These are phyloP conservation scores for Kwoniella botswanensis DNA, from an alignment of 768 basidiomycete species.

Conservation along the genomic window DNA sequence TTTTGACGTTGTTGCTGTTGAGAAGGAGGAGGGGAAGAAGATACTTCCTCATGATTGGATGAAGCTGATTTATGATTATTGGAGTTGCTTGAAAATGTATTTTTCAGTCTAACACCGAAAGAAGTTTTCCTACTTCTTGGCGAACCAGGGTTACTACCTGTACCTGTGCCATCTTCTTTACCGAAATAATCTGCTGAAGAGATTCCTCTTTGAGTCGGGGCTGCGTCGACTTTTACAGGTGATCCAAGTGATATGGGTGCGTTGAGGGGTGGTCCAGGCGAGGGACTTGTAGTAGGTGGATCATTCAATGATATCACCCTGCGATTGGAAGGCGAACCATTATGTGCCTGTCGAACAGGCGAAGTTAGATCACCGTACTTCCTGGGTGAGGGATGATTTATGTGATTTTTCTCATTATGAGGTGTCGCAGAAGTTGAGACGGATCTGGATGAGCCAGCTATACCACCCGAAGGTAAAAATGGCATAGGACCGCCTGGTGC, in stretches of 20 bases:
- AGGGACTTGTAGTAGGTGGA: conserved; percentile 2
- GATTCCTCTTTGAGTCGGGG: conserved; percentile 19
- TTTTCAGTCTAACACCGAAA: conserved; percentile 22
- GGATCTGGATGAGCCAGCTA: conserved; percentile 13
- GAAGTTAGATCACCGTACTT: conserved; percentile 9
- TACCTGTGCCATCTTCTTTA: conserved; percentile 14
- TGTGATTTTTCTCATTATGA: not conserved
- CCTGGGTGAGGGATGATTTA: conserved; percentile 6
- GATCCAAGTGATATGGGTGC: conserved; percentile 20
- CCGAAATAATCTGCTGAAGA: conserved; percentile 25
- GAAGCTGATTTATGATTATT: not conserved
- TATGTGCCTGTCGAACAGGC: conserved; percentile 1
- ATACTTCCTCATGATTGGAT: no score
- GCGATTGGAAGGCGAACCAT: conserved; percentile 3
- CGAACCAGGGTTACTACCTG: not conserved
- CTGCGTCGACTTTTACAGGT: conserved; percentile 4
- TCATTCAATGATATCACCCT: conserved; percentile 8
- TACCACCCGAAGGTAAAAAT: conserved; percentile 1
- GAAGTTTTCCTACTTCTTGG: conserved; percentile 24
- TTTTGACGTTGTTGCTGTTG: conserved; percentile 1
- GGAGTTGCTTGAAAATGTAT: conserved; percentile 13
- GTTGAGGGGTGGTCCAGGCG: conserved; percentile 15
- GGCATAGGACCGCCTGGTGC: conserved; percentile 21
- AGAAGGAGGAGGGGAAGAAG: conserved; percentile 2
- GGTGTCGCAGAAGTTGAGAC: conserved; percentile 7